These are phyloP conservation scores for Hymenoscyphus fraxineus DNA, from an alignment of 2,329 filamentous ascomycete genomes.

Conservation along the genomic window DNA sequence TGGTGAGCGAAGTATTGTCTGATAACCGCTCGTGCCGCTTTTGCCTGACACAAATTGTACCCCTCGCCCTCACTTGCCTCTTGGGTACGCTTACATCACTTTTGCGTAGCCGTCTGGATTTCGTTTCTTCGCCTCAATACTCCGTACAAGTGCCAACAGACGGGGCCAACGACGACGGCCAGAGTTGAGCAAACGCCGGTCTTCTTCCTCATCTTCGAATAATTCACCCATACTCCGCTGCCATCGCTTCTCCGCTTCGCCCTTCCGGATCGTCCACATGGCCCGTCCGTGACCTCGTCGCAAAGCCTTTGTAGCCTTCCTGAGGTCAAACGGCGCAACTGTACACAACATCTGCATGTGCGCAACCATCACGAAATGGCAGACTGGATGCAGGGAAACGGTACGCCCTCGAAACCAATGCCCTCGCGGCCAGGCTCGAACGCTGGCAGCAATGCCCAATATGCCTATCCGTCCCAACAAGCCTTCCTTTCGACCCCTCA, in stretches of 20 bases:
- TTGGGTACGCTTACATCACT: slow-evolving; percentile 2
- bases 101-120: background rate
- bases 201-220: too few relatives aligned
- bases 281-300: background rate
- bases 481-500: background rate
- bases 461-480: slow-evolving; percentile 4
- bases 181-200: background rate
- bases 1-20: too few relatives aligned
- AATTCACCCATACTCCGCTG: too few relatives aligned
- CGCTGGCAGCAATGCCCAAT: background rate
- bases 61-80: background rate
- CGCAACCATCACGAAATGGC: slow-evolving; percentile 35
- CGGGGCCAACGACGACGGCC: background rate
- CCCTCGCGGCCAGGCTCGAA: slow-evolving; percentile 8
- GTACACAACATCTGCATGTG: slow-evolving; percentile 28
- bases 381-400: slow-evolving; percentile 13
- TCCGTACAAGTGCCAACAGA: background rate
- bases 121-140: background rate
- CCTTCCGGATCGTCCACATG: background rate
- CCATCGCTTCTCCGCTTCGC: background rate
- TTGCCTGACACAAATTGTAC: background rate
- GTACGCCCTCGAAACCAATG: slow-evolving; percentile 13
- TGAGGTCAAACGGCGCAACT: slow-evolving; percentile 18
- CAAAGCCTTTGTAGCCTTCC: slow-evolving; percentile 12
- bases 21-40: background rate